Percentiles rank a stretch among this genome's conserved stretches.
These are phyloP conservation scores for Alternaria alternata DNA, from an alignment of 2,329 filamentous ascomycete genomes.

Conservation along the genomic window DNA sequence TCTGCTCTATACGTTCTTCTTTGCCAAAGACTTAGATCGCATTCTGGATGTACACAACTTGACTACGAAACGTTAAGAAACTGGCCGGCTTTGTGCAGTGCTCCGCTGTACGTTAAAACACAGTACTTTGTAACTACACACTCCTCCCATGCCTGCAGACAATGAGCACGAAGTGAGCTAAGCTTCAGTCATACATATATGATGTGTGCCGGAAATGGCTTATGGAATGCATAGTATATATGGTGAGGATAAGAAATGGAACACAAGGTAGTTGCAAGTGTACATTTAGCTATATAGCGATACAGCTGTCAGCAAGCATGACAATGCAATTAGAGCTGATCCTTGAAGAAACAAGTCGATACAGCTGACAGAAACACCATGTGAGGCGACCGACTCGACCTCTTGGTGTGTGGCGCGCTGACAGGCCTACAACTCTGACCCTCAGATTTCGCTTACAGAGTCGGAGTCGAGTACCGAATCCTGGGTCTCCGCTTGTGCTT, in stretches of 20 bases:
- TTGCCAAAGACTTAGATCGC: neutral
- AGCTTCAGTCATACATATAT: neutral
- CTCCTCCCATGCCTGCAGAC: neutral
- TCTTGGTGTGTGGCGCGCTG: neutral
- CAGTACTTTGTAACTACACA: neutral
- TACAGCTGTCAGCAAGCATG: too few species aligned
- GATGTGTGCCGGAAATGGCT: neutral
- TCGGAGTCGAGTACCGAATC: conserved; percentile 1
- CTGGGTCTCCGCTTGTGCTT: neutral
- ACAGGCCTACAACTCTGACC: neutral
- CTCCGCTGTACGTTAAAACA: neutral
- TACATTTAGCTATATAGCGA: neutral
- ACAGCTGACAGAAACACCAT: neutral
- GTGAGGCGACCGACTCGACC: neutral
- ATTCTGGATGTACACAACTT: neutral
- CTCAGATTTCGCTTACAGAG: neutral
- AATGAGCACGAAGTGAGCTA: neutral
- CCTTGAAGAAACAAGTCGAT: neutral
- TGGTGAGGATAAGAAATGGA: neutral
- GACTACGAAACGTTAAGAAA: neutral
- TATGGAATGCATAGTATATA: neutral
- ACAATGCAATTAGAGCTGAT: neutral
- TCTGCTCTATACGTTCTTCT: neutral
- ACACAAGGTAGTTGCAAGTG: neutral
- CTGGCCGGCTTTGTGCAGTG: neutral